Evolutionary conservation across 768 basidiomycete species (phyloP).

Genomic region (Tulasnella sp.): DNA sequence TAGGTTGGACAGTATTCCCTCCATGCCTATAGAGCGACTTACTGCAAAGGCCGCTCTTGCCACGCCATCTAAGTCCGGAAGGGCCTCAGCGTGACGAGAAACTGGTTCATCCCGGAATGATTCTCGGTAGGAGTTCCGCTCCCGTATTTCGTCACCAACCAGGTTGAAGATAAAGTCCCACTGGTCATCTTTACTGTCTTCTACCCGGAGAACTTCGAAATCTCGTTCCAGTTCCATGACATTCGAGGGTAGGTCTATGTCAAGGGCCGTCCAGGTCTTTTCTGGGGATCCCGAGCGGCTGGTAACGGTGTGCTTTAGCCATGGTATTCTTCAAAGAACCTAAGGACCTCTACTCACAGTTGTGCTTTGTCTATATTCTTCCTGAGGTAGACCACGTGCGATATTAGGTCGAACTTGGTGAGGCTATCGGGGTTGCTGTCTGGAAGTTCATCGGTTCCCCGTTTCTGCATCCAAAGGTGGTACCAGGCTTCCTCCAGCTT

Average conservation of each 20-base stretch:
- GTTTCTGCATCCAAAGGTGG: conserved; percentile 63
- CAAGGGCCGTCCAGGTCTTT: background rate
- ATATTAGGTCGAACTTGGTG: conserved; percentile 68
- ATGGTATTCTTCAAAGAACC: background rate
- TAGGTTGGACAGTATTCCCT: background rate
- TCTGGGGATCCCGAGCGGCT: background rate
- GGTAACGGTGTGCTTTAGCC: background rate
- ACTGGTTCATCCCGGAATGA: conserved; percentile 36
- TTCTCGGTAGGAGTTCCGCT: conserved; percentile 54
- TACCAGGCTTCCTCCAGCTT: conserved; percentile 78
- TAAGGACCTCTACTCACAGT: conserved; percentile 48
- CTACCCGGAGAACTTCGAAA: conserved; percentile 1
- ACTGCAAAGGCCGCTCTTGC: conserved; percentile 43
- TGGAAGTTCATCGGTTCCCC: conserved; percentile 57
- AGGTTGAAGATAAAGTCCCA: conserved; percentile 75
- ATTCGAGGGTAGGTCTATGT: conserved; percentile 5
- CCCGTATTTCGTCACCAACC: conserved; percentile 64
- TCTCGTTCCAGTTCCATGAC: background rate
- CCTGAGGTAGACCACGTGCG: conserved; percentile 76
- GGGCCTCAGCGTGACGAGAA: conserved; percentile 28
- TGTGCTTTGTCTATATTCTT: conserved; percentile 77
- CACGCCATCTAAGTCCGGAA: conserved; percentile 56
- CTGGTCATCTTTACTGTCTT: background rate
- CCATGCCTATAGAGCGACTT: background rate
- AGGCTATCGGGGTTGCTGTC: conserved; percentile 63